These are phyloP conservation scores for Pulveroboletus sp. DNA, from an alignment of 768 basidiomycete genomes.

Conservation along the genomic window DNA sequence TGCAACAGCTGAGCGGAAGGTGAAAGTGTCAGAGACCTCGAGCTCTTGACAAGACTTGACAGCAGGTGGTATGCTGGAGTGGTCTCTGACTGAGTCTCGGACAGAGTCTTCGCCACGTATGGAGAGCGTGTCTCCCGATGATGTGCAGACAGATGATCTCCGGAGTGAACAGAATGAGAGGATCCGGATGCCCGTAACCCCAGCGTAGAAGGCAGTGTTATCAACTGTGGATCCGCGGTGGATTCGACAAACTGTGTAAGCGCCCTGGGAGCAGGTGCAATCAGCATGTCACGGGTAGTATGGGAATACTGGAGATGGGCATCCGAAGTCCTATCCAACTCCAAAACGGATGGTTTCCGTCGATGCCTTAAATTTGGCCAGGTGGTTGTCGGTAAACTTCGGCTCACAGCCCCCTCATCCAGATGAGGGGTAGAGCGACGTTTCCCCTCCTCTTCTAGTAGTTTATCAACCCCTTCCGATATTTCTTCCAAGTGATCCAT, in stretches of 20 bases:
- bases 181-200: conserved; percentile 47
- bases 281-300: conserved; percentile 48
- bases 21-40: conserved; percentile 25
- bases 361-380: conserved; percentile 31
- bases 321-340: conserved; percentile 29
- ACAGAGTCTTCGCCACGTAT: conserved; percentile 16
- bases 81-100: conserved; percentile 36
- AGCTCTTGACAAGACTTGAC: conserved; percentile 47
- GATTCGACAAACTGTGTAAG: conserved; percentile 70
- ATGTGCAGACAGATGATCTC: neutral
- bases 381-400: conserved; percentile 41
- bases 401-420: conserved; percentile 33
- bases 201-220: conserved; percentile 65
- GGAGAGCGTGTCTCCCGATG: conserved; percentile 1
- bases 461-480: conserved; percentile 52
- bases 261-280: conserved; percentile 69
- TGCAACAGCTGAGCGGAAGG: conserved; percentile 28
- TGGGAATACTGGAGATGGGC: conserved; percentile 47
- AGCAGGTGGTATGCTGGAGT: conserved; percentile 62
- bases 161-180: conserved; percentile 18
- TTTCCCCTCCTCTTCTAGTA: conserved; percentile 38
- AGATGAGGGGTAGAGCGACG: conserved; percentile 1
- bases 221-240: conserved; percentile 44
- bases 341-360: conserved; percentile 44
- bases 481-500: conserved; percentile 66